A percentile compares a stretch with the other conserved stretches of the same genome.
phyloP scores from a whole-genome alignment of 2,329 filamentous ascomycete species.

The Aspergillus sp. region DNA sequence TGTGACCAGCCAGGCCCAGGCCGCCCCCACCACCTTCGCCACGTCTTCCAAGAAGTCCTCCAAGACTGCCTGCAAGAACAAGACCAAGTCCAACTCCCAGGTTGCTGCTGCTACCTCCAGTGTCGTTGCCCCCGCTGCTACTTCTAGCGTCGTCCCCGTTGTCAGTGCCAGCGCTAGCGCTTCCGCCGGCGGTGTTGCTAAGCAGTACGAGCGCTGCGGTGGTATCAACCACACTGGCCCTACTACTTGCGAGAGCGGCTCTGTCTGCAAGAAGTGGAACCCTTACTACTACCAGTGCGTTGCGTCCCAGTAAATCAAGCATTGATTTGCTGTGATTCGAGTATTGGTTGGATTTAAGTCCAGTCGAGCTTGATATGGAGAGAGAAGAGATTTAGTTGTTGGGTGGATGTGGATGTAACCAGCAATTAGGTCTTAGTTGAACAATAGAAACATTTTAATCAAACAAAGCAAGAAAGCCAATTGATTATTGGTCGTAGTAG shows the following conservation, averaged over 20 bases:
- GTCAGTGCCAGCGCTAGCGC: not conserved
- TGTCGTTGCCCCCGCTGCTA: not conserved
- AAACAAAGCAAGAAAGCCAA: too few species aligned
- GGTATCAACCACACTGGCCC: conserved; percentile 18
- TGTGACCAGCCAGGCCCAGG: conserved; percentile 1
- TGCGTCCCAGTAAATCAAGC: not conserved
- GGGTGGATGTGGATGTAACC: too few species aligned
- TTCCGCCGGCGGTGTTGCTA: conserved; percentile 10
- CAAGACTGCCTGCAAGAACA: not conserved
- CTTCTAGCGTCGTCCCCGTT: not conserved
- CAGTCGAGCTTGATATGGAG: not conserved
- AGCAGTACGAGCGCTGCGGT: conserved; percentile 22
- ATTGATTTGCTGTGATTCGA: too few species aligned
- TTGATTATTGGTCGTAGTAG: too few species aligned
- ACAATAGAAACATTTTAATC: too few species aligned
- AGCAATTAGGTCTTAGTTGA: too few species aligned
- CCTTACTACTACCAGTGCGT: conserved; percentile 26
- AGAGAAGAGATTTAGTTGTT: too few species aligned
- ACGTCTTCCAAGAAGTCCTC: not conserved
- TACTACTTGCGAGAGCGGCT: conserved; percentile 17
- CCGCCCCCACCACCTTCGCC: conserved; percentile 6
- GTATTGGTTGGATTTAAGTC: not conserved
- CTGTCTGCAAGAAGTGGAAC: conserved; percentile 25
- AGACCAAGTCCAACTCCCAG: not conserved
- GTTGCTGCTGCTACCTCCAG: not conserved